Evolutionary conservation across 371 early-diverging fungal species (phyloP).

Genomic region (Smittium culicis): DNA sequence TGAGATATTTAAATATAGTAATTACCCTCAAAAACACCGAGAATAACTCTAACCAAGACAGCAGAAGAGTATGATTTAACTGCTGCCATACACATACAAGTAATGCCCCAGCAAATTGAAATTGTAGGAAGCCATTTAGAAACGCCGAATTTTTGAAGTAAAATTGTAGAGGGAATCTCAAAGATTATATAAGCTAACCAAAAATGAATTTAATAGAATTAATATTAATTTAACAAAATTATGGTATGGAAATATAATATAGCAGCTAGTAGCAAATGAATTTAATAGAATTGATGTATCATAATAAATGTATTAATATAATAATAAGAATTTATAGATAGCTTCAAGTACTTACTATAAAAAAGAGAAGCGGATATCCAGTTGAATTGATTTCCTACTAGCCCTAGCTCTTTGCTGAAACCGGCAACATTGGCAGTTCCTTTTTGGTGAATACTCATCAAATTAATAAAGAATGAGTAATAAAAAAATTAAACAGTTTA

Average conservation of each 20-base stretch:
- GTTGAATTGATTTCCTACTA: conserved; percentile 33
- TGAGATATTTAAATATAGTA: background rate
- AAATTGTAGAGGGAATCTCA: conserved; percentile 49
- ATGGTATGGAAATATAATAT: too few relatives aligned
- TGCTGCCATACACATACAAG: conserved; percentile 32
- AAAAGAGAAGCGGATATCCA: conserved; percentile 32
- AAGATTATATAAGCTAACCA: conserved; percentile 39
- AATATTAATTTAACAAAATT: too few relatives aligned
- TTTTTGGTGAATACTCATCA: conserved; percentile 27
- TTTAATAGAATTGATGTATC: too few relatives aligned
- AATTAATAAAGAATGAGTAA: conserved; percentile 11
- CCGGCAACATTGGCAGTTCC: conserved; percentile 38
- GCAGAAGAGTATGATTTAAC: conserved; percentile 29
- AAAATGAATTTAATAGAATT: too few relatives aligned
- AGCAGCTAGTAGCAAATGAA: too few relatives aligned
- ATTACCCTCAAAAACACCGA: conserved; percentile 36
- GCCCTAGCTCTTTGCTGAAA: conserved; percentile 24
- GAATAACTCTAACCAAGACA: conserved; percentile 31
- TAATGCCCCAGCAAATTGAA: conserved; percentile 45
- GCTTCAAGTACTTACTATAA: conserved; percentile 19
- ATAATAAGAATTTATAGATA: conserved; percentile 13
- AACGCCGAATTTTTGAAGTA: conserved; percentile 45
- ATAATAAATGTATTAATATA: too few relatives aligned
- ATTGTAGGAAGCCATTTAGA: conserved; percentile 55
- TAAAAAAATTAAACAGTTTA: background rate